Conservation (phyloP, 495 filamentous ascomycete genomes). For the Neurospora sp. region DNA sequence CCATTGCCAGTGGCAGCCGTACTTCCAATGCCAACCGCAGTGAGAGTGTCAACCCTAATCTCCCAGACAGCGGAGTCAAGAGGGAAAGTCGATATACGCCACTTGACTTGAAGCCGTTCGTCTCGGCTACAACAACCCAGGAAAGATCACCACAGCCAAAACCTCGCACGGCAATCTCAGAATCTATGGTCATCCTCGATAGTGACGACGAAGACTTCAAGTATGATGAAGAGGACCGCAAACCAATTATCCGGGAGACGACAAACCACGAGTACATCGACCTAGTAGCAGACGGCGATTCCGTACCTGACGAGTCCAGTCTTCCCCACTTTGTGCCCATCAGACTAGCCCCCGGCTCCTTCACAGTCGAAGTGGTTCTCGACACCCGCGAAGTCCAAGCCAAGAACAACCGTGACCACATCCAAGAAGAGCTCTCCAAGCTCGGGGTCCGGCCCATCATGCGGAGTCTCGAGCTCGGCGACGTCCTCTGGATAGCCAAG, state of each 20-base stretch:
- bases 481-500: conserved; percentile 74
- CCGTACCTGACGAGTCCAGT: conserved; percentile 16
- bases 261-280: conserved; percentile 16
- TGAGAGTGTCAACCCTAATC: background rate
- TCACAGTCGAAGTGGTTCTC: conserved; percentile 64
- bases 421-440: conserved; percentile 59
- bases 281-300: conserved; percentile 31
- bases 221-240: conserved; percentile 7
- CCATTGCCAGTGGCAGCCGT: background rate
- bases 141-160: background rate
- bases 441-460: conserved; percentile 56
- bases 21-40: background rate
- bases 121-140: background rate
- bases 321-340: conserved; percentile 51
- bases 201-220: conserved; percentile 1
- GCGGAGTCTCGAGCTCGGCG: conserved; percentile 60
- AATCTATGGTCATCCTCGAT: background rate
- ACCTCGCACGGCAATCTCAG: background rate
- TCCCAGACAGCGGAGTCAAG: background rate
- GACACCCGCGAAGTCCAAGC: conserved; percentile 71
- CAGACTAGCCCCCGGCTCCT: conserved; percentile 49
- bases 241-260: background rate
- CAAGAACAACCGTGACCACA: conserved; percentile 70
- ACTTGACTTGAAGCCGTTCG: background rate
- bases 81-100: background rate